Base-by-base conservation (phyloP, 225 moss, liverwort and hornwort genomes). In the Bryum argenteum region DNA sequence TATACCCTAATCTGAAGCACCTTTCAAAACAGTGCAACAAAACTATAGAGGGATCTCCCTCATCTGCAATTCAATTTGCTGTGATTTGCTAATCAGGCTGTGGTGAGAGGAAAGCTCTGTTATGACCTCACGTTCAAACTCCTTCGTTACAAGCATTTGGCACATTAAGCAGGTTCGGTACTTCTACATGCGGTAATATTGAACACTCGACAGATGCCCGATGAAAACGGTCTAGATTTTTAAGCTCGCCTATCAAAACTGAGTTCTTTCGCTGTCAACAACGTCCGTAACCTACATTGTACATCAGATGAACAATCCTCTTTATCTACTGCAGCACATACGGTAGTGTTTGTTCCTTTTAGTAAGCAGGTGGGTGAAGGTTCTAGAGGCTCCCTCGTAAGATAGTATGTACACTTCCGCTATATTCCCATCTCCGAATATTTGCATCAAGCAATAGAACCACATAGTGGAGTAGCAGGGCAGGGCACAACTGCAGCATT, bases 401-500 rank as follows among this genome's bases (percentile, higher is more conserved):
- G 45, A 52, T 67, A 18, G 61, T 37, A 66, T 72, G 12, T 47
- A 72, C 71, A 66, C 54, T 60, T 56, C 67, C 33, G 54, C 51
- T 42, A 42, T 20, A 10, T 48, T 11, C 51, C 52, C 51, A 67
- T 33, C 21, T 42, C 12, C 44, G 33, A 13, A 66, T 17, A 14
- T 61, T 54, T 16, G 28, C 21, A 62, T 81, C 63, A 81, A 52
- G 76, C 58, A 48, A 63, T 16, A n/a, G 76, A 81, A 52, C 67
- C 68, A 22, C 54, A 70, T 58, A 44, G 37, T 62, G 75, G 78
- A 61, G 52, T 20, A 58, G 78, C 58, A 65, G 82, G 78, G 44
- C 56, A 75, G 18, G 40, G 86, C 62, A 84, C 51, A 24, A 88
- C 65, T 65, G 77, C 75, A 55, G 80, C 66, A 54, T 92, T 92